phyloP scores from a whole-genome alignment of 2,329 filamentous ascomycete genomes.

The Talaromyces amestolkiae region DNA sequence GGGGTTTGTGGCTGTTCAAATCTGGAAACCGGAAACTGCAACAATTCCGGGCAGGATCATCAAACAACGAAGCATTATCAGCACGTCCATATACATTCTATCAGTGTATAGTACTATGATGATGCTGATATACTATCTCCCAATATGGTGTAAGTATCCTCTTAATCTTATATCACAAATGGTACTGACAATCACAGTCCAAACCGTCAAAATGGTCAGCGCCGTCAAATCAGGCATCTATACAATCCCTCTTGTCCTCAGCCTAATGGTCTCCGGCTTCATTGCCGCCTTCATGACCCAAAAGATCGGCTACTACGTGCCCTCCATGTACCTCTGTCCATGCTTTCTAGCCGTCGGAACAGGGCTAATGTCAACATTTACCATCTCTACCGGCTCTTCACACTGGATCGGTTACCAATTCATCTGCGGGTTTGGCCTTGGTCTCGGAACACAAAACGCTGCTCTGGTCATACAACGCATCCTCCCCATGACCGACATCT shows the following conservation, averaged over 20 bases:
- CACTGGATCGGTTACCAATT: conserved; percentile 33
- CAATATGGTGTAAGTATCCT: conserved; percentile 9
- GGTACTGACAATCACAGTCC: conserved; percentile 1
- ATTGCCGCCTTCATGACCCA: conserved; percentile 8
- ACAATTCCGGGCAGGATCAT: conserved; percentile 53
- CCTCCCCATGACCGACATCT: conserved; percentile 28
- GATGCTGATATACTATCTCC: conserved; percentile 11
- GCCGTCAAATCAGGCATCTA: conserved; percentile 14
- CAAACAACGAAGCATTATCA: conserved; percentile 53
- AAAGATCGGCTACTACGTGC: conserved; percentile 19
- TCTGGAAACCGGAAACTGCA: conserved; percentile 31
- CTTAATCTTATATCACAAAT: neutral
- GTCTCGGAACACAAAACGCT: conserved; percentile 28
- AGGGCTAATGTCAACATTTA: conserved; percentile 20
- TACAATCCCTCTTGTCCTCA: conserved; percentile 13
- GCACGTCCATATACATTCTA: conserved; percentile 44
- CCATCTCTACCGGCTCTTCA: conserved; percentile 15
- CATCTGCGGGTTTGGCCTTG: conserved; percentile 32
- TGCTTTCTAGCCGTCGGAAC: conserved; percentile 12
- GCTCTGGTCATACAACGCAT: conserved; percentile 27
- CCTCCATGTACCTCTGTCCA: conserved; percentile 9
- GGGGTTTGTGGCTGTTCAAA: conserved; percentile 32
- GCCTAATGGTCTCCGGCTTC: conserved; percentile 9
- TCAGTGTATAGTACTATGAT: conserved; percentile 10
- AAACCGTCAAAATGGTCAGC: conserved; percentile 16